phyloP scores from a whole-genome alignment of 352 stramenopile species.

The Phytophthora pisi region DNA sequence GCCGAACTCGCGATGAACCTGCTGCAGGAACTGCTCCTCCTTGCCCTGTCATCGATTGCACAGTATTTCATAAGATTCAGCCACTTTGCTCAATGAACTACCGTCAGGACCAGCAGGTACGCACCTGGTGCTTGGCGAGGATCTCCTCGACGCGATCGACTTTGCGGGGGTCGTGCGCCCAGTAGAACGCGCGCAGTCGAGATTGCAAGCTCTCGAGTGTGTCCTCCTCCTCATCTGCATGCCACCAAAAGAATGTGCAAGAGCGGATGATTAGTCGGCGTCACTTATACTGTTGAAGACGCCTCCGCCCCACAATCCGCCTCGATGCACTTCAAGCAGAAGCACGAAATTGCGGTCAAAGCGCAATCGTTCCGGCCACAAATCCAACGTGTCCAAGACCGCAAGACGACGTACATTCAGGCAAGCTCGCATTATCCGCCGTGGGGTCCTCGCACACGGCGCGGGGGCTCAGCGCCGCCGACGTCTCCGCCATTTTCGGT shows the following conservation, averaged over 20 bases:
- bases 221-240: constrained; percentile 21
- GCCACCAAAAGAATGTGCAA: neutral
- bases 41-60: constrained; percentile 33
- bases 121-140: constrained; percentile 47
- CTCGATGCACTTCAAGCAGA: constrained; percentile 3
- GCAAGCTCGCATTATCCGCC: neutral
- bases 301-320: neutral
- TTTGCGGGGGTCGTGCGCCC: constrained; percentile 72
- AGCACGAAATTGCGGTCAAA: constrained; percentile 6
- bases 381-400: neutral
- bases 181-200: constrained; percentile 70
- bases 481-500: constrained; percentile 9
- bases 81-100: neutral
- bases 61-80: neutral
- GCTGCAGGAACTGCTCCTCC: constrained; percentile 67
- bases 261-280: neutral
- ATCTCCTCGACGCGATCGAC: constrained; percentile 70
- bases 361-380: neutral
- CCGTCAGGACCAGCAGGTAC: neutral
- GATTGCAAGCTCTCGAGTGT: constrained; percentile 31
- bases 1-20: constrained; percentile 64
- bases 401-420: constrained; percentile 27
- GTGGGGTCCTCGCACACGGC: neutral
- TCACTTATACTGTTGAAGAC: neutral
- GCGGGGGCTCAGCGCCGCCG: neutral